Evolutionary conservation across 1,284 basidiomycete genomes (phyloP).

Genomic region (Vanrija sp.): DNA sequence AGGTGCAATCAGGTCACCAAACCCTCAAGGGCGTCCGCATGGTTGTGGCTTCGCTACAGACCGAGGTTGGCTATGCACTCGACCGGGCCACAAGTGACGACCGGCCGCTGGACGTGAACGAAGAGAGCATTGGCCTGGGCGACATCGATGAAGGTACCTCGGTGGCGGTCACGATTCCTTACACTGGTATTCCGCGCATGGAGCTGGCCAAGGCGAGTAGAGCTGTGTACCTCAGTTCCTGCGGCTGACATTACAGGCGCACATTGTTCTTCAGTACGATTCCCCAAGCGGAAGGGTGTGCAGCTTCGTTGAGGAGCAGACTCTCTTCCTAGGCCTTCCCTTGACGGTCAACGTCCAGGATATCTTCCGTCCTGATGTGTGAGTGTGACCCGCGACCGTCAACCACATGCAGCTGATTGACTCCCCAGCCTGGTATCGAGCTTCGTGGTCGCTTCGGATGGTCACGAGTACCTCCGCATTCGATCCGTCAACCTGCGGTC

Average conservation of each 20-base stretch:
- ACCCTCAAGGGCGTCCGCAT: slow-evolving; percentile 17
- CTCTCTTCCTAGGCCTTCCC: slow-evolving; percentile 42
- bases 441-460: slow-evolving; percentile 48
- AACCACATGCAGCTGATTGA: not conserved
- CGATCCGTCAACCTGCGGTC: slow-evolving; percentile 25
- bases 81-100: slow-evolving; percentile 11
- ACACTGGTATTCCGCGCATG: slow-evolving; percentile 27
- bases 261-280: slow-evolving; percentile 27
- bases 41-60: slow-evolving; percentile 16
- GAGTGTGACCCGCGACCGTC: slow-evolving; percentile 6
- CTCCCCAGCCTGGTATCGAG: slow-evolving; percentile 43
- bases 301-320: slow-evolving; percentile 27
- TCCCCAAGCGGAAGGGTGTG: slow-evolving; percentile 3
- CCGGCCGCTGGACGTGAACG: slow-evolving; percentile 4
- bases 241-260: slow-evolving; percentile 17
- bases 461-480: slow-evolving; percentile 38
- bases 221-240: not conserved
- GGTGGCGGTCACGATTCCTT: slow-evolving; percentile 25
- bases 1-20: slow-evolving; percentile 21
- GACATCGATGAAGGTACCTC: slow-evolving; percentile 13
- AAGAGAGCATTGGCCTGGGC: slow-evolving; percentile 15
- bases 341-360: slow-evolving; percentile 51
- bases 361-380: slow-evolving; percentile 48
- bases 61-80: slow-evolving; percentile 23
- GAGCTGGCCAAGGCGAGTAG: slow-evolving; percentile 27